Evolutionary conservation across 2,329 filamentous ascomycete species (phyloP).

Genomic region (Penicillium sp.): DNA sequence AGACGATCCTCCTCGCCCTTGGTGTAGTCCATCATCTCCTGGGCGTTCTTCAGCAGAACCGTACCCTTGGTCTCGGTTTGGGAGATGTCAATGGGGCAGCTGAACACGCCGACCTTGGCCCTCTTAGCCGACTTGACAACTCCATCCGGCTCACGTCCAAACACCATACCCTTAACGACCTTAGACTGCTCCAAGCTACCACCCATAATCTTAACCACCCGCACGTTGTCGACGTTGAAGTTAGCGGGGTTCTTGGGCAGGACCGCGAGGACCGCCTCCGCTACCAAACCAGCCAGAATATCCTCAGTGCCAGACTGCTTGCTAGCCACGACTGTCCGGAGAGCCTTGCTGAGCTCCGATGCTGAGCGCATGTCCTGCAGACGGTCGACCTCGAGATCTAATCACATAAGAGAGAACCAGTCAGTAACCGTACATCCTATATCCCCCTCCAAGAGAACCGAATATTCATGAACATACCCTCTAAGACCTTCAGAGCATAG

Average conservation of each 20-base stretch:
- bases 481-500: constrained; percentile 79
- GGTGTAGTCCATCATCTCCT: constrained; percentile 98
- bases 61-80: constrained; percentile 99
- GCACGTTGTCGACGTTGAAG: constrained; percentile 99
- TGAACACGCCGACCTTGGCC: constrained; percentile 96
- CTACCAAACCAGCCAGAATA: constrained; percentile 78
- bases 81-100: constrained; percentile 89
- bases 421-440: constrained; percentile 7
- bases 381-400: constrained; percentile 84
- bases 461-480: constrained; percentile 54
- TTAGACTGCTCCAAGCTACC: constrained; percentile 90
- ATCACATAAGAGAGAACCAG: constrained; percentile 5
- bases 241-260: constrained; percentile 92
- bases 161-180: constrained; percentile 98
- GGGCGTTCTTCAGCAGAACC: constrained; percentile 90
- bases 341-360: constrained; percentile 87
- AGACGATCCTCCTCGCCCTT: constrained; percentile 94
- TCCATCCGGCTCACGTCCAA: constrained; percentile 91
- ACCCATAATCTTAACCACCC: constrained; percentile 99
- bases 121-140: constrained; percentile 84
- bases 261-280: constrained; percentile 79
- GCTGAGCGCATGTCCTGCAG: constrained; percentile 79
- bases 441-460: neutral
- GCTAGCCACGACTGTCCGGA: constrained; percentile 90
- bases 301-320: constrained; percentile 96